A percentile compares a stretch with the other conserved stretches of the same genome.
Evolutionary conservation across 2,329 filamentous ascomycete genomes (phyloP).

Genomic region (Seiridium cupressi): DNA sequence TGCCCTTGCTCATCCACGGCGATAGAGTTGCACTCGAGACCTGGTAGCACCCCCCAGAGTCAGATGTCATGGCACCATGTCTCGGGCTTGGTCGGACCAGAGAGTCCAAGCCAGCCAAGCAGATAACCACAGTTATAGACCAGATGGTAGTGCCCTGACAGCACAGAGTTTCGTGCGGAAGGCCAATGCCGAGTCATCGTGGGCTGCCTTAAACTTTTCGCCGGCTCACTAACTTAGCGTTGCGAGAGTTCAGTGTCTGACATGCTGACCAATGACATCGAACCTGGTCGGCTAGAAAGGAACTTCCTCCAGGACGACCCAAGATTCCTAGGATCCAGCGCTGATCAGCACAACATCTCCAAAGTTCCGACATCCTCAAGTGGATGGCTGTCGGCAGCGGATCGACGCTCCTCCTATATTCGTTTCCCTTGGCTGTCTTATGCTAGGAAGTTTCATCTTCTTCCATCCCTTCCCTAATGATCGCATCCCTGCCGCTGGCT

Average conservation of each 20-base stretch:
- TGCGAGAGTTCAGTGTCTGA: neutral
- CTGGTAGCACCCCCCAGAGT: neutral
- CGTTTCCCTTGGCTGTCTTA: slow-evolving; percentile 2
- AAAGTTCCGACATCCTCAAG: neutral
- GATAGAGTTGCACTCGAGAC: too few relatives aligned
- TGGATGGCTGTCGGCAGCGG: neutral
- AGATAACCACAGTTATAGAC: too few relatives aligned
- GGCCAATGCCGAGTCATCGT: neutral
- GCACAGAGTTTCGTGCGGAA: neutral
- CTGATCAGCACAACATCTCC: neutral
- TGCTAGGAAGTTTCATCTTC: neutral
- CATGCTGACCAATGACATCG: neutral
- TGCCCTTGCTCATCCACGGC: too few relatives aligned
- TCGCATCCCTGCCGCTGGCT: neutral
- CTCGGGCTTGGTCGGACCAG: neutral
- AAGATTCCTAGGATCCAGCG: neutral
- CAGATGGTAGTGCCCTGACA: too few relatives aligned
- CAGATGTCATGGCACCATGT: neutral
- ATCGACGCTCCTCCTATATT: neutral
- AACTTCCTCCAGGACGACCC: neutral
- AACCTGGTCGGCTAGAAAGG: neutral
- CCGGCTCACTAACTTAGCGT: neutral
- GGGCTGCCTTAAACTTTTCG: neutral
- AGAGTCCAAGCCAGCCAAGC: neutral
- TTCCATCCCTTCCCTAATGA: neutral